Base-by-base conservation (phyloP, 1,284 basidiomycete species). In the Ceratobasidium sp. region DNA sequence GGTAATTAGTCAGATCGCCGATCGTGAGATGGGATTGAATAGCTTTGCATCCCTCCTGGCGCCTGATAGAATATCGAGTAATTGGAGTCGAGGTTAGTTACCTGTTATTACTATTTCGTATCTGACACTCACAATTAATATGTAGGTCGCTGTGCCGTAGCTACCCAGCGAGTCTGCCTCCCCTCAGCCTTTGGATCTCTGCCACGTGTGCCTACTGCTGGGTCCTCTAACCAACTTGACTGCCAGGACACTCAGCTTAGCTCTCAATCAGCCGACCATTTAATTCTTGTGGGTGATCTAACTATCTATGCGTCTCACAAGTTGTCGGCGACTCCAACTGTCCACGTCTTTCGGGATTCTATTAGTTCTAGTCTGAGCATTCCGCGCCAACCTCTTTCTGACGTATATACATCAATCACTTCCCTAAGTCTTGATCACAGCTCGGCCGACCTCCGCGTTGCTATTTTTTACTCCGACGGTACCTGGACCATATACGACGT, bases 391-490 rank as follows among this genome's bases (percentile, higher is more conserved):
- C 79, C 79, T 48, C 61, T 52, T 17, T 61, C 57, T 15, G 54
- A 56, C 44, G 7, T 17, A 15, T 42, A 26, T 13, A 56, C 52
- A 91, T 59, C 84, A 94, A 48, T 89, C 90, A 1, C 84, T 93
- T 42, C 93, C 94, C 82, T 64, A 92, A 94, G 83, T 92, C 91
- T 17, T 89, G 88, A 40, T 89, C 91, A 23, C 78, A 54, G 67
- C 59, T 61, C 70, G 6, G 71, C 68, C 17, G 80, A 78, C 26
- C 79, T 90, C 23, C 89, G 89, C 52, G 83, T 94, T 2, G 88
- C 87, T 0, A 87, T 86, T 59, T 94, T 93, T 82, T 84, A 93
- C 23, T 91, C 91, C 1, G 90, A 89, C 2, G 92, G 93, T 12
- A 90, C 92, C 81, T 91, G 94, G 80, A 85, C 84, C 46, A 82